These are phyloP conservation scores for Ormosia emarginata DNA, from an alignment of 306 rosid genomes.

Conservation along the genomic window DNA sequence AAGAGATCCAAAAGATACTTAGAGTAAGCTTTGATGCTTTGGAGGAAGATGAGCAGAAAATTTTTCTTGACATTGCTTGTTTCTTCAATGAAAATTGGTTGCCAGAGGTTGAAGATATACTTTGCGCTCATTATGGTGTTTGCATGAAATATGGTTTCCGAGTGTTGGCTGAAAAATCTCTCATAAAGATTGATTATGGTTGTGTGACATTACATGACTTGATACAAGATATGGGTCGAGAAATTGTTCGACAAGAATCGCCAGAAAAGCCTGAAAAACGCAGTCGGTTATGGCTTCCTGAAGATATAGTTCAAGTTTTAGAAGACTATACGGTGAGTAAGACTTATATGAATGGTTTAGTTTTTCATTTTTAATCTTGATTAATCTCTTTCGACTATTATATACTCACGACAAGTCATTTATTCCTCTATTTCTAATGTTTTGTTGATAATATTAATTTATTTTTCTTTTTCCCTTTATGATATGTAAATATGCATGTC, in stretches of 20 bases:
- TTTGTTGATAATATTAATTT: no score
- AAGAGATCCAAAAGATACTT: not conserved
- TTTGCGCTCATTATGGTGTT: not conserved
- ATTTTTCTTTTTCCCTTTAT: no score
- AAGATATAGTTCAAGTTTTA: not conserved
- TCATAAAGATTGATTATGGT: not conserved
- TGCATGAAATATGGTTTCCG: not conserved
- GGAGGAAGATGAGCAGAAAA: not conserved
- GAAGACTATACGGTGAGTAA: not conserved
- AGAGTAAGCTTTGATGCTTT: not conserved
- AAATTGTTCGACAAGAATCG: not conserved
- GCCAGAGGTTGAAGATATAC: not conserved
- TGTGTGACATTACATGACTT: not conserved
- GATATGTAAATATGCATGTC: no score
- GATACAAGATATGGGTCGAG: not conserved
- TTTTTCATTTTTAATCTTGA: not conserved
- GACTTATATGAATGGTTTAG: not conserved
- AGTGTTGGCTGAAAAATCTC: not conserved
- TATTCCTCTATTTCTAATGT: no score
- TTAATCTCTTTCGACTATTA: not conserved
- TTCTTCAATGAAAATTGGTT: not conserved
- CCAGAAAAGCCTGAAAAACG: not conserved
- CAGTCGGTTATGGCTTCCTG: not conserved
- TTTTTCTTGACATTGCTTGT: not conserved
- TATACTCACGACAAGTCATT: no score